Percentiles rank a stretch among this genome's conserved stretches.
phyloP scores from a whole-genome alignment of 106 monocot genomes.

The Phalaenopsis equestris region DNA sequence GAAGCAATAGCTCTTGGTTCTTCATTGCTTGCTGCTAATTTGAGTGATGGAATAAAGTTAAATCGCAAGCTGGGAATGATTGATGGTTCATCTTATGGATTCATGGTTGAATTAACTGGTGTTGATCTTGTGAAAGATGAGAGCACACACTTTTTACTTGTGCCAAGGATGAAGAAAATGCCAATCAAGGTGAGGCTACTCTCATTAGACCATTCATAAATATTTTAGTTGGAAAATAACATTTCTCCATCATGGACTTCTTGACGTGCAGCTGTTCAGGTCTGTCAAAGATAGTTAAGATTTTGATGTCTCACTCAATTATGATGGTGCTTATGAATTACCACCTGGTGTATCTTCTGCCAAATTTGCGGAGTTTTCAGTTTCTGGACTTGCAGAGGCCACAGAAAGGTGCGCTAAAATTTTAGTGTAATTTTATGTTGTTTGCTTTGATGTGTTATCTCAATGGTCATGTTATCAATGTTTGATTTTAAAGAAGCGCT shows the following conservation, averaged over 20 bases:
- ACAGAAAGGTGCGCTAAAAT: conserved; percentile 64
- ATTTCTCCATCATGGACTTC: background rate
- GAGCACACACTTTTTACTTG: conserved; percentile 56
- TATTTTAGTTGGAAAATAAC: background rate
- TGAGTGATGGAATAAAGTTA: conserved; percentile 98
- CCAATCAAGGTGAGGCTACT: conserved; percentile 62
- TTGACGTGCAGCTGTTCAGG: conserved; percentile 58
- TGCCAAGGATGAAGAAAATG: conserved; percentile 88
- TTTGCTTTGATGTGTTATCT: background rate
- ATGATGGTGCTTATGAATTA: conserved; percentile 46
- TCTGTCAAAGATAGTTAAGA: conserved; percentile 77
- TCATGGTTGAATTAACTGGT: conserved; percentile 55
- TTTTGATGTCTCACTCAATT: conserved; percentile 76
- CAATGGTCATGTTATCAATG: background rate
- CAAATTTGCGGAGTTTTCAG: conserved; percentile 59
- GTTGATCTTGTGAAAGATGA: conserved; percentile 60
- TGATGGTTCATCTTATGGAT: conserved; percentile 93
- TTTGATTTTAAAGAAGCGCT: background rate
- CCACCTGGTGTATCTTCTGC: conserved; percentile 64
- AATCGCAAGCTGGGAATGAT: conserved; percentile 96
- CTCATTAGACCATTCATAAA: background rate
- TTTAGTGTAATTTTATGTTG: background rate
- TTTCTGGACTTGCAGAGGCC: conserved; percentile 80
- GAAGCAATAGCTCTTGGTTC: conserved; percentile 98
- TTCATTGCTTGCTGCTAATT: conserved; percentile 92